Evolutionary conservation across 2,329 filamentous ascomycete species (phyloP).

Genomic region (Diaporthe sp.): DNA sequence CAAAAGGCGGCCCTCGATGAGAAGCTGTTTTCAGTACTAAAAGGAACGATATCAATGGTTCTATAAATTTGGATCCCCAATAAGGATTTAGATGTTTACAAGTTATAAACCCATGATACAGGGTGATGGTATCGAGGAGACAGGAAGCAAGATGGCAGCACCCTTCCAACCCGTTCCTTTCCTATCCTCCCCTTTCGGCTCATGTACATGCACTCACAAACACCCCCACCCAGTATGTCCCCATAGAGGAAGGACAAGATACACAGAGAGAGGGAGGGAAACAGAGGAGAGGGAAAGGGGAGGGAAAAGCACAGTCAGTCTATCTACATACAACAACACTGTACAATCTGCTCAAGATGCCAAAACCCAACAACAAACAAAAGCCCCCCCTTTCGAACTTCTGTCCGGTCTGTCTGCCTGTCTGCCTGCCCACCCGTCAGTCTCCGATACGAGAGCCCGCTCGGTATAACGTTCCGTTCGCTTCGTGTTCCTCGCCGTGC

Average conservation of each 20-base stretch:
- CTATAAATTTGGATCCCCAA: too few species aligned
- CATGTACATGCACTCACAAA: too few species aligned
- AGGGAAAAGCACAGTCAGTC: conserved; percentile 7
- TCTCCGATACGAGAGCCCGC: not conserved
- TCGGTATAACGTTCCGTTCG: not conserved
- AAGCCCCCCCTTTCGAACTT: not conserved
- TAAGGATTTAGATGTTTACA: too few species aligned
- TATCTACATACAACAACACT: conserved; percentile 21
- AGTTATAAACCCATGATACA: too few species aligned
- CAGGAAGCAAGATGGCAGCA: too few species aligned
- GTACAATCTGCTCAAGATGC: conserved; percentile 22
- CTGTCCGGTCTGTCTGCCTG: not conserved
- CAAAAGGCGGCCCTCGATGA: too few species aligned
- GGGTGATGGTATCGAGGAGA: too few species aligned
- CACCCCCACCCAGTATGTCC: too few species aligned
- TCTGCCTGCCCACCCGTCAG: not conserved
- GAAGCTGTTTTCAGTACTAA: too few species aligned
- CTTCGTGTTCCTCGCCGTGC: not conserved
- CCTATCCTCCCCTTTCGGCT: too few species aligned
- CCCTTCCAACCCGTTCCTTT: too few species aligned
- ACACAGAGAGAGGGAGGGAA: not conserved
- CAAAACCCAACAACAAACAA: not conserved
- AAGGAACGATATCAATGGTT: too few species aligned
- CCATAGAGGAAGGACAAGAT: not conserved
- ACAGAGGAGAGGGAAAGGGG: not conserved